phyloP scores from a whole-genome alignment of 2,329 filamentous ascomycete genomes.

The Elsinoe arachidis region DNA sequence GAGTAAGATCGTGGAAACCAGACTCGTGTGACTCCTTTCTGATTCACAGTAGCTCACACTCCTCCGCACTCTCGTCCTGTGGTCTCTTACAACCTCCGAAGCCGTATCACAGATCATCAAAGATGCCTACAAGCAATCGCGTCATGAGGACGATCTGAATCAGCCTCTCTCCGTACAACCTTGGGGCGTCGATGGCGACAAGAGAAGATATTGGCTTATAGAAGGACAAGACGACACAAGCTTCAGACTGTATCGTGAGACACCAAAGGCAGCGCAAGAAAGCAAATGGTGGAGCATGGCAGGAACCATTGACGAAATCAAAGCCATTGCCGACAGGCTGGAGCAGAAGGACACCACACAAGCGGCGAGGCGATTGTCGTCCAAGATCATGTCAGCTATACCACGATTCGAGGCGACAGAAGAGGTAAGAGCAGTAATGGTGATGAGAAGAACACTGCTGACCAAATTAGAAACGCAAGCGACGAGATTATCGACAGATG shows the following conservation, averaged over 20 bases:
- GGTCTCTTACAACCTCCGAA: constrained; percentile 85
- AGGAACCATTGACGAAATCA: constrained; percentile 79
- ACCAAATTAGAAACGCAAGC: constrained; percentile 68
- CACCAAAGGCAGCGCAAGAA: constrained; percentile 66
- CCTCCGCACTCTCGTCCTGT: constrained; percentile 73
- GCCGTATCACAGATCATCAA: constrained; percentile 71
- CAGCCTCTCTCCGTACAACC: constrained; percentile 83
- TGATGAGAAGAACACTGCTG: background rate
- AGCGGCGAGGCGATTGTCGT: constrained; percentile 67
- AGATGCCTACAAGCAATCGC: constrained; percentile 77
- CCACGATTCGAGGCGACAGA: constrained; percentile 89
- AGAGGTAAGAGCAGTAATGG: constrained; percentile 50
- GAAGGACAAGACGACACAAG: constrained; percentile 90
- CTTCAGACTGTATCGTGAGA: constrained; percentile 90
- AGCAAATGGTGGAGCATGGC: constrained; percentile 92
- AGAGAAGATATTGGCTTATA: constrained; percentile 85
- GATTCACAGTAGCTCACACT: constrained; percentile 58
- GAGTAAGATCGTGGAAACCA: constrained; percentile 48
- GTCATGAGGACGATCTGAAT: constrained; percentile 69
- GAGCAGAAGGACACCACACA: constrained; percentile 68
- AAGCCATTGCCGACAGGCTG: constrained; percentile 65
- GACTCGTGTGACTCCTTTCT: background rate
- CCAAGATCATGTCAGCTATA: constrained; percentile 69
- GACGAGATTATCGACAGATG: constrained; percentile 79
- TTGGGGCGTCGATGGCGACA: constrained; percentile 84